phyloP scores from a whole-genome alignment of 192 early-diverging fungal genomes.

The Geranomyces michiganensis region DNA sequence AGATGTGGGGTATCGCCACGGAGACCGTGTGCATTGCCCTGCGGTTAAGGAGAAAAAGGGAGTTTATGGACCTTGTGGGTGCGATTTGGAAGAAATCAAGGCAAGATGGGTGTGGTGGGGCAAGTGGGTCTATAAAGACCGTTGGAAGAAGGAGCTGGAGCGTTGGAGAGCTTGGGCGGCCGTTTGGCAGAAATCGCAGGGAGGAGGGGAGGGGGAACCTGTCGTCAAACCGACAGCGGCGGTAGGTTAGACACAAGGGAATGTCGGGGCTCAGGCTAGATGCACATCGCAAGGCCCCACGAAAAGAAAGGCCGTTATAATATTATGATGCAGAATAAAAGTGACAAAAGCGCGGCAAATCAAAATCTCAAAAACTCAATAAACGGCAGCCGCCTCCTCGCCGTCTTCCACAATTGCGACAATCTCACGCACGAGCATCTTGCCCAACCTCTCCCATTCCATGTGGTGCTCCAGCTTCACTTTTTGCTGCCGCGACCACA shows the following conservation, averaged over 20 bases:
- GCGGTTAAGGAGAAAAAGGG: slow-evolving; percentile 14
- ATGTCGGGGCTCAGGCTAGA: no score
- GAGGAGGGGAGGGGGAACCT: no score
- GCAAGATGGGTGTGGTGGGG: slow-evolving; percentile 16
- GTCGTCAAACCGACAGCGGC: no score
- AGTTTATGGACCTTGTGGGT: slow-evolving; percentile 15
- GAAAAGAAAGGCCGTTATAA: no score
- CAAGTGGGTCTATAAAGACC: slow-evolving; percentile 10
- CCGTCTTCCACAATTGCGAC: slow-evolving; percentile 25
- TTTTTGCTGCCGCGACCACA: slow-evolving; percentile 29
- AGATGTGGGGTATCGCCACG: slow-evolving; percentile 58
- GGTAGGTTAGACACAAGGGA: no score
- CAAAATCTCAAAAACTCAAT: no score
- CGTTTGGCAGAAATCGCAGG: slow-evolving; percentile 2
- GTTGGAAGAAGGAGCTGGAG: slow-evolving; percentile 7
- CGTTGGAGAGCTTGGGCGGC: slow-evolving; percentile 14
- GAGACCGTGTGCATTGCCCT: slow-evolving; percentile 18
- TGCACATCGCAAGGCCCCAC: no score
- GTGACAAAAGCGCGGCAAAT: no score
- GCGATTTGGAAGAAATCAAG: slow-evolving; percentile 13
- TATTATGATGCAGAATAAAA: no score
- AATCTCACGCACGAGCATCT: slow-evolving; percentile 27
- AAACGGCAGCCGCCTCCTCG: neutral
- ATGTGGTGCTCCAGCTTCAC: neutral
- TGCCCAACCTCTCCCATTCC: slow-evolving; percentile 29